These are phyloP conservation scores for Phaeolepiota aurea DNA, from an alignment of 768 basidiomycete genomes.

Conservation along the genomic window DNA sequence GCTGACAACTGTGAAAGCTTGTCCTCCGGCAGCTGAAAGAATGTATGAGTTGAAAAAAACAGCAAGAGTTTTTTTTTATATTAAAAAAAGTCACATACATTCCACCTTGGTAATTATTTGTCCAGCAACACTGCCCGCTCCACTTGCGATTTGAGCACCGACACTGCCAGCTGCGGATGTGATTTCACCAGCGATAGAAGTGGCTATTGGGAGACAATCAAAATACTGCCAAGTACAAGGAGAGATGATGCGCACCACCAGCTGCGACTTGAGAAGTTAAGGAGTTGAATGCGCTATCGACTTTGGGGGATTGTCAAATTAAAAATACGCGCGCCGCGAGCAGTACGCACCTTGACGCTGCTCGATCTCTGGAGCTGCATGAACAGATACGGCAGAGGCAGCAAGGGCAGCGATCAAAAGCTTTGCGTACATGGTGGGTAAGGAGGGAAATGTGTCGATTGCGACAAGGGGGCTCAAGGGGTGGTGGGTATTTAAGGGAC, in stretches of 20 bases:
- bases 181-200: constrained; percentile 26
- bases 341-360: constrained; percentile 32
- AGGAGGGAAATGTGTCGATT: constrained; percentile 10
- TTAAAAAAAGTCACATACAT: constrained; percentile 22
- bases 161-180: constrained; percentile 19
- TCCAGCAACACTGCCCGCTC: constrained; percentile 13
- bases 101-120: constrained; percentile 12
- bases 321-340: constrained; percentile 4
- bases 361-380: constrained; percentile 22
- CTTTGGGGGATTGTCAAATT: constrained; percentile 12
- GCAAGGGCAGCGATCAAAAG: constrained; percentile 25
- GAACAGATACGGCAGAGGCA: constrained; percentile 20
- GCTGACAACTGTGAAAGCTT: constrained; percentile 46
- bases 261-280: constrained; percentile 25
- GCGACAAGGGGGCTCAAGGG: constrained; percentile 3
- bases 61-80: not conserved
- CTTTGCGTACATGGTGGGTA: constrained; percentile 31
- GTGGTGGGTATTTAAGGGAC: not conserved
- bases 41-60: not conserved
- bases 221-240: not conserved
- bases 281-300: constrained; percentile 29
- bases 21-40: constrained; percentile 42
- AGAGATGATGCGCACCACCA: constrained; percentile 20
- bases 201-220: constrained; percentile 16
- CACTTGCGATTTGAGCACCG: constrained; percentile 6